These are phyloP conservation scores for Proteromonas lacertae DNA, from an alignment of 352 stramenopile species.

Conservation along the genomic window DNA sequence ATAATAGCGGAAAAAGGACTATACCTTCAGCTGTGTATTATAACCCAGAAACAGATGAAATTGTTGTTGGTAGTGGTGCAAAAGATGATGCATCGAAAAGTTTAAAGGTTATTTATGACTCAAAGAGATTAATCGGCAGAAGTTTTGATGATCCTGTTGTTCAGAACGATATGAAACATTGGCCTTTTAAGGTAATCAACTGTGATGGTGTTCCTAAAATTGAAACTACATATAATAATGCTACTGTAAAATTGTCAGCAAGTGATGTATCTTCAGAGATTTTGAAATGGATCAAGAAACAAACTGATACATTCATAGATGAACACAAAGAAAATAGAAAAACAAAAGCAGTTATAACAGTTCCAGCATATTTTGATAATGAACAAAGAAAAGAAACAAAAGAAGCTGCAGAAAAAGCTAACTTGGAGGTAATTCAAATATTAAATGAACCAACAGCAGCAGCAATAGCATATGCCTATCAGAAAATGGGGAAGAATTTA, in stretches of 20 bases:
- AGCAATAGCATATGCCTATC: no score
- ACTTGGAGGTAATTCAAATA: no score
- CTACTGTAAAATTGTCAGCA: constrained; percentile 32
- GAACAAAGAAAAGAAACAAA: no score
- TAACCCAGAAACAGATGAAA: constrained; percentile 43
- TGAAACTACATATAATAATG: constrained; percentile 38
- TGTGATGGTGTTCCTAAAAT: constrained; percentile 37
- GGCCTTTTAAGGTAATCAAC: constrained; percentile 26
- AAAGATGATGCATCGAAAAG: constrained; percentile 57
- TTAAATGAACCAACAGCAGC: no score
- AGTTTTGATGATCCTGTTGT: constrained; percentile 23
- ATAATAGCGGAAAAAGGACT: constrained; percentile 61
- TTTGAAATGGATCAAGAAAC: constrained; percentile 36
- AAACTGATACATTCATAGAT: constrained; percentile 30
- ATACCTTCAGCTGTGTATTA: constrained; percentile 56
- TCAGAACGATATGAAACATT: constrained; percentile 37
- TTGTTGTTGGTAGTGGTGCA: constrained; percentile 66
- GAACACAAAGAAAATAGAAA: no score
- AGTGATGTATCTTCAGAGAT: constrained; percentile 48
- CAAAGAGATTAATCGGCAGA: constrained; percentile 31
- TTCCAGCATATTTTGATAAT: no score
- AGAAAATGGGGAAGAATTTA: no score
- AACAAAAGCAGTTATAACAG: no score
- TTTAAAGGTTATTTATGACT: constrained; percentile 38
- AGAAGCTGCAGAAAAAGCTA: no score